Base-by-base conservation (phyloP, 2,329 filamentous ascomycete species). In the Phoma sp. region DNA sequence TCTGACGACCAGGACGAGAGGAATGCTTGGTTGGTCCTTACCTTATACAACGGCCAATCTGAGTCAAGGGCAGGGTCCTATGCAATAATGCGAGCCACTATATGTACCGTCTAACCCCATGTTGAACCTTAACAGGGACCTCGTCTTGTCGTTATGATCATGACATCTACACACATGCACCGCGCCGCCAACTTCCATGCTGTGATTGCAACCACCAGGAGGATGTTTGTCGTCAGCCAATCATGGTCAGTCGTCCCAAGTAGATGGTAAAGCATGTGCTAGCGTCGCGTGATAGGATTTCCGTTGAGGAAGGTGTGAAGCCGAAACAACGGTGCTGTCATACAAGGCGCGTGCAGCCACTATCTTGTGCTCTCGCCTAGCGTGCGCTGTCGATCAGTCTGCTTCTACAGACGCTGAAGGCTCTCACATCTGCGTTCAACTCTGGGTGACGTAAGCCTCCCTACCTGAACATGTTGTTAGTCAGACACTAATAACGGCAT, bases 61-160 rank as follows among this genome's bases (percentile, higher is more conserved):
- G 37, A 19, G 43, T 13, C 25, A 43, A 41, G 35, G 27, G 39
- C 49, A 55, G 39, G 49, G 43, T 45, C 33, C 39, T 36, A 51
- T 44, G 31, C 29, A 50, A 52, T 55, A 59, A 35, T 43, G 41
- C 32, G 49, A 49, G 38, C 57, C 52, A 57, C n/a, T 60, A 54
- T 57, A 51, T 25, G 46, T 33, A 40, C 27, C 43, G 38, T 32
- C 37, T 35, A 40, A 43, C 39, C 35, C 24, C 17, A 21, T 27
- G 24, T 38, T 38, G 27, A 38, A 33, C 17, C 38, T 35, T 22
- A 41, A 33, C 27, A 22, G 41, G 38, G 37, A 43, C 25, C 21
- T 37, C 19, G 24, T 21, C 36, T 50, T 21, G 47, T 37, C 9
- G 32, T 43, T 13, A 12, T 43, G 43, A 32, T 37, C 32, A 47